Evolutionary conservation across 192 early-diverging fungal species (phyloP), one percentile per base, ranked within the genome.

Genomic region (Borealophlyctis nickersoniae): DNA sequence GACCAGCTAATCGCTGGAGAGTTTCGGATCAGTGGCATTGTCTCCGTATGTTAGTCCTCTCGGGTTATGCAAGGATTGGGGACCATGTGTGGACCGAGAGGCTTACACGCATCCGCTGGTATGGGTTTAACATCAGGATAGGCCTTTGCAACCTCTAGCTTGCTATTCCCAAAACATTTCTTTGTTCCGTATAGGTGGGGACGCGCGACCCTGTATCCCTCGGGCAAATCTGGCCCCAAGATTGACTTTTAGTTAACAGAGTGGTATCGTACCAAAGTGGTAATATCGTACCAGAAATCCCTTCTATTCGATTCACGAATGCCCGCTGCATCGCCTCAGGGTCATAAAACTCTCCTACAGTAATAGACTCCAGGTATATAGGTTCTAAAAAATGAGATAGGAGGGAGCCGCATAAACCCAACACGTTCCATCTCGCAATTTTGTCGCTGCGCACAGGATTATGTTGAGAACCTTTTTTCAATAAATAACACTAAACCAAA

Each of bases 351-450:
- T 92, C 92, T 56, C 86, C 84, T 0, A 93, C 78, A 0, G 79
- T 67, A 27, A 96, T 72, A 0, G 82, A 75, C 0, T 57, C 31
- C 2, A 96, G 70, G 62, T 88, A 90, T 7, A 96, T 69, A 0
- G 94, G 92, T 26, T 28, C 36, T 23, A 87, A 70, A 16, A 89
- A 52, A n/a, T 73, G 61, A 0, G 86, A 69, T 0, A 98, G 66
- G 16, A 93, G 62, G 4, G 84, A 79, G 0, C 91, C 91, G 45
- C 85, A 82, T 1, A 95, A 66, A 1, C 93, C 93, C 27, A 95
- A 66, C 22, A 88, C 79, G 56, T 82, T 89, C 95, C 95, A 98
- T 31, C 82, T 83, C 0, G 91, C 89, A 14, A 98, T 81, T 71
- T 98, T 98, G 77, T 98, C 95, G 67, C 90, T 92, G 67, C 75